phyloP scores from a whole-genome alignment of 345 rosid genomes.

The Atalantia buxifolia region DNA sequence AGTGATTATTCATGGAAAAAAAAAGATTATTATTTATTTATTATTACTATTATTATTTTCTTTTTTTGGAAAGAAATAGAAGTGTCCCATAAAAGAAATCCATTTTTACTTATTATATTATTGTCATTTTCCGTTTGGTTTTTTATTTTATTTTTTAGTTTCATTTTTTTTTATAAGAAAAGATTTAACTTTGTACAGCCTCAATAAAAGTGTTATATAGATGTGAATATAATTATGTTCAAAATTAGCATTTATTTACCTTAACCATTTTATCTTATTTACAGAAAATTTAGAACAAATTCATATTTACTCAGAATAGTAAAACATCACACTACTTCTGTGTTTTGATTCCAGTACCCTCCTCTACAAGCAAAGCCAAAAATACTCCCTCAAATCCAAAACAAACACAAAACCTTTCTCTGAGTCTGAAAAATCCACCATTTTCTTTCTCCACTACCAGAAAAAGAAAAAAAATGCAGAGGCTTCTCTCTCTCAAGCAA shows the following conservation, averaged over 20 bases:
- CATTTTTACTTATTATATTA: no score
- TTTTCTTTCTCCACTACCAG: background rate
- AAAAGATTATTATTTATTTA: no score
- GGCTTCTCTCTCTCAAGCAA: constrained; percentile 32
- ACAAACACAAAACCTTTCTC: background rate
- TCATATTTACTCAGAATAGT: background rate
- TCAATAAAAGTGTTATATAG: no score
- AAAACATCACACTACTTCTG: background rate
- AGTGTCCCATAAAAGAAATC: no score
- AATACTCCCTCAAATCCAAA: background rate
- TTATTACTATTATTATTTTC: no score
- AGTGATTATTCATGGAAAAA: no score
- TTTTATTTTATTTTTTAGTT: no score
- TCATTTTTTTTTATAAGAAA: no score
- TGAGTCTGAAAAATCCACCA: background rate
- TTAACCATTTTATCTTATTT: background rate
- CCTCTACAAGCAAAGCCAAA: background rate
- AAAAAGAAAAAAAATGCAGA: constrained; percentile 29
- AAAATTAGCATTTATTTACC: background rate
- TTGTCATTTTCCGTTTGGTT: no score
- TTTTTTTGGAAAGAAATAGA: no score
- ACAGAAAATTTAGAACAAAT: background rate
- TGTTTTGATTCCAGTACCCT: background rate
- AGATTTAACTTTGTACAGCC: no score
- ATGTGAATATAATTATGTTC: no score